Percentiles rank a stretch among this genome's conserved stretches.
Evolutionary conservation across 106 monocot genomes (phyloP).

Genomic region (Triglochin maritima): DNA sequence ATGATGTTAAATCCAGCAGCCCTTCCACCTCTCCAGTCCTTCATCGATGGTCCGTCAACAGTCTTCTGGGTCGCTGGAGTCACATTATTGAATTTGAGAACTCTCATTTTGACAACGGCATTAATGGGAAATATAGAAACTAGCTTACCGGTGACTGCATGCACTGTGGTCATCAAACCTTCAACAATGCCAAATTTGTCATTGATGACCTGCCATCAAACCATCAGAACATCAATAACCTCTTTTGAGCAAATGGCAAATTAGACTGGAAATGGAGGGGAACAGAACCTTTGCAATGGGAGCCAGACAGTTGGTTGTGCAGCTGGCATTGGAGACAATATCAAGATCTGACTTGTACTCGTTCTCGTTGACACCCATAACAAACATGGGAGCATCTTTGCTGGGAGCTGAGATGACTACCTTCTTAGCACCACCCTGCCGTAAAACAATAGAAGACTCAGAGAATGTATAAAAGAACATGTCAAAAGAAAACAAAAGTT

Average conservation of each 20-base stretch:
- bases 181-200: slow-evolving; percentile 22
- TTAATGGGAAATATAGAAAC: too few species aligned
- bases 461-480: not conserved
- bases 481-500: not conserved
- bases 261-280: not conserved
- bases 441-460: not conserved
- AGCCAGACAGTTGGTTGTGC: slow-evolving; percentile 92
- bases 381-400: slow-evolving; percentile 99
- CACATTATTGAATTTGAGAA: too few species aligned
- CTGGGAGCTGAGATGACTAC: slow-evolving; percentile 93
- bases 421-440: slow-evolving; percentile 90
- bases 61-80: slow-evolving; percentile 17
- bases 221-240: too few species aligned
- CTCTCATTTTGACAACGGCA: too few species aligned
- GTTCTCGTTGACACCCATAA: slow-evolving; percentile 78
- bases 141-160: slow-evolving; percentile 15
- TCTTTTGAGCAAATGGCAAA: too few species aligned
- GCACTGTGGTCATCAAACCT: slow-evolving; percentile 27
- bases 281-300: slow-evolving; percentile 71
- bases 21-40: slow-evolving; percentile 97
- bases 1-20: slow-evolving; percentile 95
- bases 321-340: slow-evolving; percentile 94
- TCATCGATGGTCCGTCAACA: slow-evolving; percentile 74
- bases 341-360: slow-evolving; percentile 58
- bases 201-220: slow-evolving; percentile 10